Base-by-base conservation (phyloP, 768 basidiomycete species). In the Psilocybe subaeruginosa region DNA sequence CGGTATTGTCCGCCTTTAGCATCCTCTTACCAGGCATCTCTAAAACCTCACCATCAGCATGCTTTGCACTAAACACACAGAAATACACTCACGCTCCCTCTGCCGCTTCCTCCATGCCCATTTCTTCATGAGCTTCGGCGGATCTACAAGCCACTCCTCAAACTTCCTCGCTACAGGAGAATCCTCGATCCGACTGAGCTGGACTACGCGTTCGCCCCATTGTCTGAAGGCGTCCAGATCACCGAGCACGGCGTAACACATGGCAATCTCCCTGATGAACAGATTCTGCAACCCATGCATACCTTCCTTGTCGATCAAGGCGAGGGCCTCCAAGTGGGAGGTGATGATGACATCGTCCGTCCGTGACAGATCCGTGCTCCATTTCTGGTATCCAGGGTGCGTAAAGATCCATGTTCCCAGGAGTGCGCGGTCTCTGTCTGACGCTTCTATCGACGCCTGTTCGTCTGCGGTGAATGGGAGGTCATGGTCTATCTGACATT, bases 41-140 rank as follows among this genome's bases (percentile, higher is more conserved):
- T 58, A 16, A 16, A 57, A 54, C n/a, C 16, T 39, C 5, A 58
- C 2, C 14, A 3, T 47, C 33, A 9, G 2, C 16, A 35, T 53
- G n/a, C 17, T 6, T 29, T 23, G 19, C 29, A 23, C 8, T 2
- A n/a, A n/a, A 30, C 11, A 57, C 14, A 3, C 37, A 52, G 48
- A 55, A 50, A 35, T 12, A 19, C 3, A 72, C 76, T 62, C 48
- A 79, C 79, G 68, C 41, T 69, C 58, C 61, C 75, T 68, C 59
- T 78, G 77, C 45, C 72, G 76, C 60, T 71, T 73, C 60, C 80
- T 76, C 78, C 78, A 78, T 11, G 70, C 80, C 81, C 81, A 82
- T 53, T 69, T 71, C 57, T 73, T 76, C 59, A 70, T 62, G 43
- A 71, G 71, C 27, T 65, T 69, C 17, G 49, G 57, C 3, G 77